Conservation (phyloP, 495 filamentous ascomycete genomes). For the Penicillium roqueforti region DNA sequence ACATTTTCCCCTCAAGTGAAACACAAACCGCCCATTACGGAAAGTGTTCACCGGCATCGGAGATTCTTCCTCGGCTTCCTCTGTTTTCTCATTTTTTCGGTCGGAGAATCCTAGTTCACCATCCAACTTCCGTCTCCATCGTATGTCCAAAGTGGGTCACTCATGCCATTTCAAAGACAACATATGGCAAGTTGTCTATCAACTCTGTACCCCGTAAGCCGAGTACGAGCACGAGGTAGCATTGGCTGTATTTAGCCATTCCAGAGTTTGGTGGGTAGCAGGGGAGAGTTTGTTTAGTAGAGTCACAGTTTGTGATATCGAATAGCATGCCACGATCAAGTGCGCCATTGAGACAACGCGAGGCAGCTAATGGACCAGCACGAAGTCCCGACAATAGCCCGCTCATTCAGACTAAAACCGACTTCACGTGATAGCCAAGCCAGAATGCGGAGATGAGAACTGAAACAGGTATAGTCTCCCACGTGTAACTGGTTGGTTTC, state of each 20-base stretch:
- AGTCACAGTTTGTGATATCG: background rate
- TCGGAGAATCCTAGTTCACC: background rate
- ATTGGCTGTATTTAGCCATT: background rate
- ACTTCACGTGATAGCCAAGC: background rate
- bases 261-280: background rate
- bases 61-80: background rate
- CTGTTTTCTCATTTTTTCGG: background rate
- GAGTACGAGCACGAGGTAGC: background rate
- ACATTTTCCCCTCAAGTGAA: background rate
- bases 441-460: slow-evolving; percentile 1
- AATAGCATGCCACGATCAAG: background rate
- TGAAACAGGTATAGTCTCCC: too few species aligned
- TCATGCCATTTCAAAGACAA: background rate
- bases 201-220: background rate
- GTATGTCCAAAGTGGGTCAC: background rate
- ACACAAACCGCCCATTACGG: background rate
- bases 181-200: background rate
- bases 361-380: background rate
- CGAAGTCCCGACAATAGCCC: slow-evolving; percentile 1
- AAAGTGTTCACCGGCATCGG: slow-evolving; percentile 10
- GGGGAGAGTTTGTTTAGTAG: background rate
- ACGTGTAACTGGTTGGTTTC: background rate
- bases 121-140: background rate
- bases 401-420: background rate
- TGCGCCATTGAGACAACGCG: background rate